Base-by-base conservation (phyloP, 257 asterid genomes). In the Knoxia roxburghii region DNA sequence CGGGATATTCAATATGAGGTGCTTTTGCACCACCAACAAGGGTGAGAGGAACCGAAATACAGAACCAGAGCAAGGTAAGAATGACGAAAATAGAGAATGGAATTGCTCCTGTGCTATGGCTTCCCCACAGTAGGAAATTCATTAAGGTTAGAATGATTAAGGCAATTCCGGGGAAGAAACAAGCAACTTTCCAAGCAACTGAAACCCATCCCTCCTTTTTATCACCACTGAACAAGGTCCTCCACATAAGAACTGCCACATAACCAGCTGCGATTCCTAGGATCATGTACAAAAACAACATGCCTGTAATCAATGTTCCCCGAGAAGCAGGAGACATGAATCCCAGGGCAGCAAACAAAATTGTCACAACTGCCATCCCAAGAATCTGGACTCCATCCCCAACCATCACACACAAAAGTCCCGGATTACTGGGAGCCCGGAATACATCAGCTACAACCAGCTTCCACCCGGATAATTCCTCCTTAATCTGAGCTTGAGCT, bases 281-380 rank as follows among this genome's bases (percentile, higher is more conserved):
- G 40, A 90, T 46, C 90, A 90, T 73, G 81, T 88, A 90, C 79
- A 90, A 88, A 61, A 88, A 90, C 69, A 90, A 80, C 97, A 90
- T 90, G 7, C 97, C 97, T 0, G 92, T 81, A 37, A 90, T 75
- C 58, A 90, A 77, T 5, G 95, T 83, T 57, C 97, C 97, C 9
- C 97, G 86, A 45, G 97, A 88, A n/a, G 97, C 96, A 1, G 95
- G 95, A 70, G 97, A 90, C 97, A 88, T 90, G 67, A 90, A 90
- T 33, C 97, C 97, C 1, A 90, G 85, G 45, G 97, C 97, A 33
- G 97, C 95, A 59, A 90, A 90, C 69, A 90, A 41, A 53, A 90
- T 90, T 1, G 97, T 88, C 62, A 84, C 97, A 56, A 86, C 81
- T 1, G 85, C 92, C 96, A 90, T 90, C 69, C 97, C 97, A 60